Base-by-base conservation (phyloP, 129 eudicot species). In the Ambrosia trifida region DNA sequence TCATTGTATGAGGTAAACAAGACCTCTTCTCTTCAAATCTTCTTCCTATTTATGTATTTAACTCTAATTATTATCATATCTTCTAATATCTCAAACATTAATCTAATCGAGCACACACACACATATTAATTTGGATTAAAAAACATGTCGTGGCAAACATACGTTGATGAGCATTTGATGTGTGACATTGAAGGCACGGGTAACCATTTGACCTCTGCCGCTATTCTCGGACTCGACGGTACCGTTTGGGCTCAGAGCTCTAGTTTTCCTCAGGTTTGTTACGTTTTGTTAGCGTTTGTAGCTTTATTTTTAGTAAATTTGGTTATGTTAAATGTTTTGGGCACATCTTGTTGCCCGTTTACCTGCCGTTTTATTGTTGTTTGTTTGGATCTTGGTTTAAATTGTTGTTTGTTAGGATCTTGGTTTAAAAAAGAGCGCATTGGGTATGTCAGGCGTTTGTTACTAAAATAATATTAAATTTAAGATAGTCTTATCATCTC, bases 71-170 rank as follows among this genome's bases (percentile, higher is more conserved):
- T 35, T 52, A 36, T 6, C 41, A 28, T 53, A 24, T 0, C 11
- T 50, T 20, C 7, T 59, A 16, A 12, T 30, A 19, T 46, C 44
- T 31, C 1, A 18, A 31, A 66, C 54, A 43, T 66, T n/a, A 66
- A 54, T 66, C 68, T n/a, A 66, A 54, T 66, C 68, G 9, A 64
- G 64, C 62, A 47, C 11, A 46, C 77, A 35, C 12, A 46, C 1
- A 24, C 1, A 0, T 24, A 0, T 24, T 24, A 0, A 0, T 46
- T 46, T 46, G 4, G 17, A 11, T 14, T 8, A 17, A 64, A 64
- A 40, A 6, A 68, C n/a, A n/a, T 68, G 72, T 68, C 72, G 60
- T 68, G 72, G 72, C 72, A 68, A 49, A 32, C 72, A 0, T 68
- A 68, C 38, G 72, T 68, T 0, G 72, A 68, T 30, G 60, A 68